phyloP scores from a whole-genome alignment of 2,329 filamentous ascomycete species.

The Cordyceps sp. region DNA sequence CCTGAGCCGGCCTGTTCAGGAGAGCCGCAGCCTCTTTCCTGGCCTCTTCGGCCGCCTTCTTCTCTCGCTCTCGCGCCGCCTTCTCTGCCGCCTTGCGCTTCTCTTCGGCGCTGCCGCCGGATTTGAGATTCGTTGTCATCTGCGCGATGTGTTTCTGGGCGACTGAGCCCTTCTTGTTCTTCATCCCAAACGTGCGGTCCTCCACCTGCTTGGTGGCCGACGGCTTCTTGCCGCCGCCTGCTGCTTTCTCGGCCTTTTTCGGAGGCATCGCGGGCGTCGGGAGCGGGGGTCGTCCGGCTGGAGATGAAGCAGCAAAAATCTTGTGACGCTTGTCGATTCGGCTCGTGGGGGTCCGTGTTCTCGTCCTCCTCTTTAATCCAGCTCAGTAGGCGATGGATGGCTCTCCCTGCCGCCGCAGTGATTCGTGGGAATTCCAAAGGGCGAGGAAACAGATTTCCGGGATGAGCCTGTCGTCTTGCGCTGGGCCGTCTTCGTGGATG shows the following conservation, averaged over 20 bases:
- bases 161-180: conserved; percentile 93
- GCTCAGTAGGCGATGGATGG: too few relatives aligned
- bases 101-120: conserved; percentile 67
- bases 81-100: conserved; percentile 63
- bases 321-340: too few relatives aligned
- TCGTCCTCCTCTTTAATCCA: too few relatives aligned
- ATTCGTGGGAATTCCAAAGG: too few relatives aligned
- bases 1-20: conserved; percentile 79
- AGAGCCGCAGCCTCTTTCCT: conserved; percentile 65
- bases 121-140: conserved; percentile 56
- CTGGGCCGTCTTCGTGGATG: too few relatives aligned
- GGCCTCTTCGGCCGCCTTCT: conserved; percentile 75
- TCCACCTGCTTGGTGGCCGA: conserved; percentile 50
- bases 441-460: too few relatives aligned
- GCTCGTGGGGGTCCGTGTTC: too few relatives aligned
- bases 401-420: too few relatives aligned
- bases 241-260: conserved; percentile 41
- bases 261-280: conserved; percentile 48
- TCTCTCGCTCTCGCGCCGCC: conserved; percentile 61
- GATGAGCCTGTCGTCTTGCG: too few relatives aligned
- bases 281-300: too few relatives aligned
- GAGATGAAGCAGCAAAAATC: too few relatives aligned
- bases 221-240: conserved; percentile 36
- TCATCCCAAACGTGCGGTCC: conserved; percentile 99
- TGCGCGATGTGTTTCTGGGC: conserved; percentile 85